These are phyloP conservation scores for Truncatella angustata DNA, from an alignment of 2,329 filamentous ascomycete genomes.

Conservation along the genomic window DNA sequence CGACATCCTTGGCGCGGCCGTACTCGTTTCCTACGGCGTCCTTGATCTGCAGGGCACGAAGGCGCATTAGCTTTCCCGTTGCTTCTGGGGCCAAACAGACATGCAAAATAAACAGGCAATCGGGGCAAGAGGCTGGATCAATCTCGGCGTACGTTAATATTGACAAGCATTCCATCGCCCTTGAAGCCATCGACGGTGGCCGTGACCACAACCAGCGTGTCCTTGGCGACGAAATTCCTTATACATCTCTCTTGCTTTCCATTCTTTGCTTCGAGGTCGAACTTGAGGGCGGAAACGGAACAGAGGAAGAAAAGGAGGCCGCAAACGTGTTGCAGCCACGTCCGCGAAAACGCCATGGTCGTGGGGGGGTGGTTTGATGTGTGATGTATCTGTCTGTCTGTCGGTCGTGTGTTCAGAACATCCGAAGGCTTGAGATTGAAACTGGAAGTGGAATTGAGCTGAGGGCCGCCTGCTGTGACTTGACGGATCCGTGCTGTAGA, in stretches of 20 bases:
- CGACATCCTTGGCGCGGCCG: slow-evolving; percentile 84
- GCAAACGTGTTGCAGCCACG: slow-evolving; percentile 58
- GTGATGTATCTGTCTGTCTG: neutral
- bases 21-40: slow-evolving; percentile 97
- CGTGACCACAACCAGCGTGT: slow-evolving; percentile 94
- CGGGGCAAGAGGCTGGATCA: no score
- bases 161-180: slow-evolving; percentile 89
- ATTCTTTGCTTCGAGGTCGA: slow-evolving; percentile 78
- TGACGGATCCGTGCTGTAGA: no score
- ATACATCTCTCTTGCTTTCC: slow-evolving; percentile 81
- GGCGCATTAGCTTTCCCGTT: slow-evolving; percentile 10
- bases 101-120: no score
- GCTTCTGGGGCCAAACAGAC: neutral
- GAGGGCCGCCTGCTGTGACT: no score
- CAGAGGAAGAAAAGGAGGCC: slow-evolving; percentile 55
- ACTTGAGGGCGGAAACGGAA: slow-evolving; percentile 74
- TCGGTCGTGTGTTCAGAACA: slow-evolving; percentile 11
- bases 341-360: slow-evolving; percentile 49
- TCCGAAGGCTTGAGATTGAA: neutral
- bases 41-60: slow-evolving; percentile 66
- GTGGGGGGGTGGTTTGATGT: slow-evolving; percentile 1
- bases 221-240: slow-evolving; percentile 89
- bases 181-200: slow-evolving; percentile 80
- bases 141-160: slow-evolving; percentile 74
- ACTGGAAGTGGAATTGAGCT: no score